These are phyloP conservation scores for Mucor saturninus DNA, from an alignment of 371 early-diverging fungal species.

Conservation along the genomic window DNA sequence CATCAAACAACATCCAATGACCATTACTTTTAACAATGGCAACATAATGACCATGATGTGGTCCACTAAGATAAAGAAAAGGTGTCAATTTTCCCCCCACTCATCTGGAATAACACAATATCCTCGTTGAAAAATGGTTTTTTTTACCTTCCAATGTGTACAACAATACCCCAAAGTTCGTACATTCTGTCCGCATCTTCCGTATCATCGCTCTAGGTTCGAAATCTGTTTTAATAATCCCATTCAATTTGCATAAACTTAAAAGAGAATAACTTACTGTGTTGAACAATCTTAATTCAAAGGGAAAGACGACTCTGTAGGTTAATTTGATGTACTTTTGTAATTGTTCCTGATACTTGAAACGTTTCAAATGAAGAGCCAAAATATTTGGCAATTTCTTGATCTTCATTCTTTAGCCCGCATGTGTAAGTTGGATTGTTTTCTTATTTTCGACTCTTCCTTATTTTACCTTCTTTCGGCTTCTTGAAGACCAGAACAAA, in stretches of 20 bases:
- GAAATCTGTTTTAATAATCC: background rate
- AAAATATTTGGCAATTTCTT: slow-evolving; percentile 92
- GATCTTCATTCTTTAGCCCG: slow-evolving; percentile 84
- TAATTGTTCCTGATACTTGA: slow-evolving; percentile 93
- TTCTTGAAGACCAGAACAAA: slow-evolving; percentile 93
- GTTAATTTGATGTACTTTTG: slow-evolving; percentile 91
- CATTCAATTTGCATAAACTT: background rate
- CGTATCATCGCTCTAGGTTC: slow-evolving; percentile 75
- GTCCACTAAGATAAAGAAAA: slow-evolving; percentile 65
- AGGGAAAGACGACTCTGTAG: slow-evolving; percentile 94
- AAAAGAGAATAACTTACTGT: slow-evolving; percentile 58
- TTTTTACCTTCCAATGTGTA: slow-evolving; percentile 88
- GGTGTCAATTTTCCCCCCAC: too few species aligned
- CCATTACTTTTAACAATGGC: slow-evolving; percentile 85
- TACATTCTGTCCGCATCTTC: slow-evolving; percentile 87
- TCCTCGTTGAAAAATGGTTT: too few species aligned
- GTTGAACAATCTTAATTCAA: slow-evolving; percentile 92
- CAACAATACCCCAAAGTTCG: slow-evolving; percentile 86
- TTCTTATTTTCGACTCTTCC: background rate
- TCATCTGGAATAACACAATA: background rate
- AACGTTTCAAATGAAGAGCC: slow-evolving; percentile 94
- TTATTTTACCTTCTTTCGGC: slow-evolving; percentile 83
- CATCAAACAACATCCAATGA: slow-evolving; percentile 95
- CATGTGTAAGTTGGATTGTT: background rate
- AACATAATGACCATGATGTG: slow-evolving; percentile 97